phyloP scores from a whole-genome alignment of 2,329 filamentous ascomycete genomes.

The Aspergillus candidus region DNA sequence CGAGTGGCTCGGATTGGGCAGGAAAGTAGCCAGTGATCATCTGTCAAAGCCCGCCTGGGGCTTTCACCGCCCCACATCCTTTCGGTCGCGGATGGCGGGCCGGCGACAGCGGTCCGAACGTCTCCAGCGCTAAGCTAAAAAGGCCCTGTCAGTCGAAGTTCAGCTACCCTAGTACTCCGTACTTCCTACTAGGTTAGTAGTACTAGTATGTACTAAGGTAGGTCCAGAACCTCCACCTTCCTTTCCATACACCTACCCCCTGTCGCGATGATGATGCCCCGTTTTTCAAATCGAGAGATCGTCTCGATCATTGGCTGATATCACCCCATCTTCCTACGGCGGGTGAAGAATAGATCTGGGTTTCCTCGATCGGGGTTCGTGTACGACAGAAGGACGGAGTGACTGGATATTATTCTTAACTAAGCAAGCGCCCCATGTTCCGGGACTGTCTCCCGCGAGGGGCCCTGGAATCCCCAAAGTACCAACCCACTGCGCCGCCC shows the following conservation, averaged over 20 bases:
- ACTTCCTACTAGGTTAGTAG: neutral
- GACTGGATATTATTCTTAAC: too few species aligned
- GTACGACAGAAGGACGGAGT: too few species aligned
- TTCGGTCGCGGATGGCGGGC: conserved; percentile 7
- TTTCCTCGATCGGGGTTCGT: conserved; percentile 6
- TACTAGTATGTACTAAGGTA: neutral
- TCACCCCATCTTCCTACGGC: conserved; percentile 4
- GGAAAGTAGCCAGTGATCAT: neutral
- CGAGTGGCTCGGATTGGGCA: conserved; percentile 1
- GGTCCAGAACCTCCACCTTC: conserved; percentile 6
- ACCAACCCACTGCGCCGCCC: too few species aligned
- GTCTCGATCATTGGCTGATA: conserved; percentile 10
- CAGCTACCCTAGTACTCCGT: too few species aligned
- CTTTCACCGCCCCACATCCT: neutral
- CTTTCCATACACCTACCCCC: neutral
- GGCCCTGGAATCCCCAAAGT: too few species aligned
- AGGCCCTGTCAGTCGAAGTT: conserved; percentile 8
- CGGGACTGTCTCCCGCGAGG: too few species aligned
- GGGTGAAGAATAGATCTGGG: conserved; percentile 9
- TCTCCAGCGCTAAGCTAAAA: conserved; percentile 14
- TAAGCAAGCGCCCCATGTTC: too few species aligned
- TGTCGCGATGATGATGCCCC: neutral
- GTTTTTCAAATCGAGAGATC: conserved; percentile 2
- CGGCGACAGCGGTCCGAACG: conserved; percentile 17
- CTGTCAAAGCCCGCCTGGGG: neutral